A percentile compares a stretch with the other conserved stretches of the same genome.
These are phyloP conservation scores for Zygoascus tannicola DNA, from an alignment of 805 yeast species.

Conservation along the genomic window DNA sequence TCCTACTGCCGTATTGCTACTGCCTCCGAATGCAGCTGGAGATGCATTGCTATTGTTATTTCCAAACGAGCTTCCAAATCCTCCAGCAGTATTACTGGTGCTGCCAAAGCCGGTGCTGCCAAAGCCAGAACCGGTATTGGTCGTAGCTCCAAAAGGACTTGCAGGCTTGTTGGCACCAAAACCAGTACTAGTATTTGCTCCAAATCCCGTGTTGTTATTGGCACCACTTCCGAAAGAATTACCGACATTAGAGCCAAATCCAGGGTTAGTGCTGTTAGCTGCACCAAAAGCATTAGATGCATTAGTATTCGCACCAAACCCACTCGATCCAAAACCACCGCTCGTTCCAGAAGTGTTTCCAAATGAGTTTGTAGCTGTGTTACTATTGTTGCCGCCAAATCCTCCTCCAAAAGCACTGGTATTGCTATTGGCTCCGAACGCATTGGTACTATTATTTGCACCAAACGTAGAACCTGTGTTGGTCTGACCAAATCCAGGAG, in stretches of 20 bases:
- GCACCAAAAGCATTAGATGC: not conserved
- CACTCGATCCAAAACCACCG: not conserved
- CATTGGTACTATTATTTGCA: slow-evolving; percentile 5
- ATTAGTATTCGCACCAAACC: not conserved
- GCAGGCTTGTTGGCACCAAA: slow-evolving; percentile 2
- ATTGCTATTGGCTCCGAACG: slow-evolving; percentile 3
- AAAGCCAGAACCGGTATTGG: not conserved
- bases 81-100: too few species aligned
- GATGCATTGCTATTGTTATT: too few species aligned
- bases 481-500: slow-evolving; percentile 8
- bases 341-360: not conserved
- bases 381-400: slow-evolving; percentile 5
- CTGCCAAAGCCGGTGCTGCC: too few species aligned
- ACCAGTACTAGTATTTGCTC: slow-evolving; percentile 6
- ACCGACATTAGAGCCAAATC: slow-evolving; percentile 4
- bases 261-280: slow-evolving; percentile 3
- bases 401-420: not conserved
- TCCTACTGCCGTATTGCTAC: slow-evolving; percentile 1
- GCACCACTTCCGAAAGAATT: not conserved
- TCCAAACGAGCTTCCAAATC: too few species aligned
- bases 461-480: slow-evolving; percentile 1
- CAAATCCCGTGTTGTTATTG: slow-evolving; percentile 7
- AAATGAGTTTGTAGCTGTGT: slow-evolving; percentile 1
- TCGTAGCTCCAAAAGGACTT: slow-evolving; percentile 1
- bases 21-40: too few species aligned